Conservation (phyloP, 2,329 filamentous ascomycete genomes). For the Orbilia javanica region DNA sequence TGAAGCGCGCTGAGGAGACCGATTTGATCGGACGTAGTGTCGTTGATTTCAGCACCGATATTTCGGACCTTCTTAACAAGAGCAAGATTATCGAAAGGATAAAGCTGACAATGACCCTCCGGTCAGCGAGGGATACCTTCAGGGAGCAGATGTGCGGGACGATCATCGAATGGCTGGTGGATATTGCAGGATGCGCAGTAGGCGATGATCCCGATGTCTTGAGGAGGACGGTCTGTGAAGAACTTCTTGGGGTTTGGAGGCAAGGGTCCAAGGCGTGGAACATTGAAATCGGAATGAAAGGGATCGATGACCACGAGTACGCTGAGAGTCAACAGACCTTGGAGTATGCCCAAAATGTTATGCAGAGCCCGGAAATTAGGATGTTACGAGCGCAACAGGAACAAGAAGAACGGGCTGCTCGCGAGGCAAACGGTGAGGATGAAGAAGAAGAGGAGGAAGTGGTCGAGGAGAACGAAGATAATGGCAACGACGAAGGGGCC, state of each 20-base stretch:
- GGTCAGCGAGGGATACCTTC: constrained; percentile 93
- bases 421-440: constrained; percentile 58
- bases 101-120: constrained; percentile 93
- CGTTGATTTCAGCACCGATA: constrained; percentile 79
- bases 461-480: constrained; percentile 63
- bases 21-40: constrained; percentile 89
- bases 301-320: constrained; percentile 81
- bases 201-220: constrained; percentile 83
- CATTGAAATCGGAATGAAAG: constrained; percentile 79
- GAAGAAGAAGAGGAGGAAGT: constrained; percentile 60
- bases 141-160: constrained; percentile 98
- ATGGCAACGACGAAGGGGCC: constrained; percentile 62
- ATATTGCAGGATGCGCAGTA: constrained; percentile 90
- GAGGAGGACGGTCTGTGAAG: constrained; percentile 85
- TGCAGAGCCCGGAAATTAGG: constrained; percentile 64
- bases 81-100: constrained; percentile 93
- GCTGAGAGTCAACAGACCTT: constrained; percentile 61
- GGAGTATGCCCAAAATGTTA: constrained; percentile 56
- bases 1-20: constrained; percentile 84
- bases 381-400: constrained; percentile 62
- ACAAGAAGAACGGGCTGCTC: constrained; percentile 60
- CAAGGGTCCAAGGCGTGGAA: constrained; percentile 87
- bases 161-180: constrained; percentile 94
- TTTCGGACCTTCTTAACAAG: constrained; percentile 80
- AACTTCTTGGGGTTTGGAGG: constrained; percentile 88